These are phyloP conservation scores for Chlamydomonas reinhardtii DNA, from an alignment of 163 green algal genomes.

Conservation along the genomic window DNA sequence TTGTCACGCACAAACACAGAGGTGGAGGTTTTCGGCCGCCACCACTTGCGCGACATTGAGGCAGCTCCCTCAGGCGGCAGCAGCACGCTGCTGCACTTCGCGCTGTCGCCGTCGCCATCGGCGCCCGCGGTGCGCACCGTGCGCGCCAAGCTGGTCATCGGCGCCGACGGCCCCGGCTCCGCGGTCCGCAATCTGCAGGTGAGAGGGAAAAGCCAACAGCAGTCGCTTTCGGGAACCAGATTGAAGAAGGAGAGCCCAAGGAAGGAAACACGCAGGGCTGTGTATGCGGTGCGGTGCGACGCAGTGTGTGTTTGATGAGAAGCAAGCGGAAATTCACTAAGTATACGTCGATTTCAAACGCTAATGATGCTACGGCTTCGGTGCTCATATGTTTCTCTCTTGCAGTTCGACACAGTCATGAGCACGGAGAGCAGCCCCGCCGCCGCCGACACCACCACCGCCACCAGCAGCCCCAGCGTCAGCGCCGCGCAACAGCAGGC, in stretches of 20 bases:
- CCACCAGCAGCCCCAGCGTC: too few relatives aligned
- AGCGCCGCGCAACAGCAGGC: background rate
- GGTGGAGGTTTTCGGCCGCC: constrained; percentile 30
- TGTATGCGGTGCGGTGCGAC: too few relatives aligned
- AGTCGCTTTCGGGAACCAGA: too few relatives aligned
- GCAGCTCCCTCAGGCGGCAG: background rate
- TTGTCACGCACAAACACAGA: too few relatives aligned
- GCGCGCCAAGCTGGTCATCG: background rate
- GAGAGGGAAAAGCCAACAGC: background rate
- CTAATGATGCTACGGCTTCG: too few relatives aligned
- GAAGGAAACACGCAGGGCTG: background rate
- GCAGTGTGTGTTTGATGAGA: too few relatives aligned
- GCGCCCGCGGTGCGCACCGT: background rate
- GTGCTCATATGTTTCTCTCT: too few relatives aligned
- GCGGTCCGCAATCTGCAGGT: constrained; percentile 18
- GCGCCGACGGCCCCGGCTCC: constrained; percentile 8
- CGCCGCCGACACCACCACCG: too few relatives aligned
- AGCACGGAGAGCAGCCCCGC: background rate
- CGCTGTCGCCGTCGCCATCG: background rate
- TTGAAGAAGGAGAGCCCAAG: too few relatives aligned
- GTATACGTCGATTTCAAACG: too few relatives aligned
- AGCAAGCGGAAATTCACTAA: too few relatives aligned
- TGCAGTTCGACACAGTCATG: background rate
- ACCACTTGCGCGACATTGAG: constrained; percentile 4
- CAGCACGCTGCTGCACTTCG: constrained; percentile 14